phyloP scores from a whole-genome alignment of 2,329 filamentous ascomycete genomes.

The Aureobasidium sp. region DNA sequence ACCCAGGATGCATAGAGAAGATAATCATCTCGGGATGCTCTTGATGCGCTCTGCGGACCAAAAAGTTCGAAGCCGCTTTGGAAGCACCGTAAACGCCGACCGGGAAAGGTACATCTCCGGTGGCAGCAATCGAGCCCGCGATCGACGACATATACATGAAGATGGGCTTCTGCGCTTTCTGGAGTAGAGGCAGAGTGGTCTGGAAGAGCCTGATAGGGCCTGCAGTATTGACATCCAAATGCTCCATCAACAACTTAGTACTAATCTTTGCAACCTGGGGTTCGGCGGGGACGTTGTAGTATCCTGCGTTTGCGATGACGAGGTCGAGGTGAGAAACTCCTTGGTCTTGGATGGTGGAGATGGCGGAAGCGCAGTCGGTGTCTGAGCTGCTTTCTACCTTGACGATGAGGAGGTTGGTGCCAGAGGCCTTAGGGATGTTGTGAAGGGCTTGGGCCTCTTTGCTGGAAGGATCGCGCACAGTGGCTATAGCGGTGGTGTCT shows the following conservation, averaged over 20 bases:
- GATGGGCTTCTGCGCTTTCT: background rate
- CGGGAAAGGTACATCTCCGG: background rate
- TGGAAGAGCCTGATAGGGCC: background rate
- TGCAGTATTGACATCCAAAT: background rate
- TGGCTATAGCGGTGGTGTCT: background rate
- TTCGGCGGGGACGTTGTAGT: background rate
- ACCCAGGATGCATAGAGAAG: background rate
- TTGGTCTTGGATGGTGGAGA: background rate
- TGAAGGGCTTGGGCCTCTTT: background rate
- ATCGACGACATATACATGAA: background rate
- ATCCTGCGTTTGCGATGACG: background rate
- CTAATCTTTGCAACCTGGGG: background rate
- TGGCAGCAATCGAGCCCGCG: background rate
- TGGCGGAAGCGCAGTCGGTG: background rate
- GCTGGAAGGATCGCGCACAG: background rate
- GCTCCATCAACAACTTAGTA: background rate
- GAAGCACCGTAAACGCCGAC: background rate
- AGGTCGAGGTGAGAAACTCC: background rate
- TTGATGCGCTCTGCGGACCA: background rate
- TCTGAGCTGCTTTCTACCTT: background rate
- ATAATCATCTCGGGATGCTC: background rate
- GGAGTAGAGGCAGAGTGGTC: background rate
- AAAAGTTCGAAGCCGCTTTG: background rate
- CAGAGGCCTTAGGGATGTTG: background rate
- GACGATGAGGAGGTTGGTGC: background rate